Evolutionary conservation across 202 grass and related monocot genomes (phyloP), one percentile per base, ranked within the genome.

Genomic region (Panicum hallii): DNA sequence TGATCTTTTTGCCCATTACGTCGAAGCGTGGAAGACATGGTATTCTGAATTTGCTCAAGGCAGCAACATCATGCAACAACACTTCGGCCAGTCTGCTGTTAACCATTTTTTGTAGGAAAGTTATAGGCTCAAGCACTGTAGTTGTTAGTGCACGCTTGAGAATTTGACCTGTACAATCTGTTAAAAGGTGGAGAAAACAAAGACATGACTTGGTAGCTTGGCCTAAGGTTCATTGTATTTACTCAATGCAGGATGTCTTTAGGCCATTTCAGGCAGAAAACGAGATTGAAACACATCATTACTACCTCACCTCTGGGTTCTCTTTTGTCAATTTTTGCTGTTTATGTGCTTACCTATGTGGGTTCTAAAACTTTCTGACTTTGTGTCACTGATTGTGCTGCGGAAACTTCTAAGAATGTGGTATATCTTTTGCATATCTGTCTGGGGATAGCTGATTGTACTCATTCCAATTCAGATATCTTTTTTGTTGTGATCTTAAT

Each of bases 11-110:
- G 45, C 86, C 49, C 97, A 99, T 64, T 96, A 95, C 42, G 56
- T 90, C 23, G 93, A 99, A 61, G 93, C 97, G 15, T 94, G 93
- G 97, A 96, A 91, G 72, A 94, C 93, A 0, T 99, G 97, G 97
- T 90, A 94, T 69, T 83, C 80, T 32, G 85, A 90, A 87, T 78
- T 93, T 72, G 80, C 83, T 13, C 79, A 94, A 78, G 91, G 89
- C 42, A 90, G 87, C 68, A 82, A 75, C 62, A 71, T 65, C 64
- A 54, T 88, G 30, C 83, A 79, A 67, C 87, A 86, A 10, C 83
- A 82, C 19, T 64, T 88, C 11, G 64, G 72, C n/a, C 83, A 84
- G 38, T 63, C 80, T 62, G 55, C 26, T 60, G 54, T 36, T 61
- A 89, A 87, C 47, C n/a, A 82, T 38, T 71, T 84, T 77, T 78